Evolutionary conservation across 2,329 filamentous ascomycete species (phyloP), one percentile per base, ranked within the genome.

Genomic region (Claviceps purpurea): DNA sequence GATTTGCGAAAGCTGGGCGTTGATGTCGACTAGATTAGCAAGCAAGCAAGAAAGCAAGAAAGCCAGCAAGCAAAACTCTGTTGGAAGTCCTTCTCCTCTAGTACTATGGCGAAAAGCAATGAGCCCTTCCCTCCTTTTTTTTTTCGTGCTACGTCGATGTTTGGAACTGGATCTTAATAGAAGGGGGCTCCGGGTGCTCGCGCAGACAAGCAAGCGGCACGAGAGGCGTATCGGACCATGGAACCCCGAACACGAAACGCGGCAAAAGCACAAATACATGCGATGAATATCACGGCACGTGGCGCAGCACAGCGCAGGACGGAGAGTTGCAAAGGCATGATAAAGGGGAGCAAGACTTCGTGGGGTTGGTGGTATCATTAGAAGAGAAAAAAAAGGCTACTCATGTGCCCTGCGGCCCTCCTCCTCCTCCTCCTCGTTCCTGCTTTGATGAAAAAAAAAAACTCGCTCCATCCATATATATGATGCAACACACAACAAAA

Each of bases 1-100:
- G 88, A 94, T 61, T 71, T 94, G 66, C 79, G 79, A 64, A 74
- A 74, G 54, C 79, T 85, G 66, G 88, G 88, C 8, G 87, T 94
- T 42, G 81, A 85, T 59, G 84, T 91, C 55, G 85, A 95, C 74
- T 84, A 74, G 72, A 30, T 7, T 5, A 14, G 4, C 26, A 30
- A 30, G 26, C 8, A 30, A 10, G 26, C 26, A 10, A 30, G 26
- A 7, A 8, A 30, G 26, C 26, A 30, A 26, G 24, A 5, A 26
- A 26, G 26, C 26, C 7, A 26, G 24, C 24, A 7, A 30, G 26
- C 8, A 30, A 30, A 10, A 30, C 8, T 10, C 8, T 30, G 26
- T 10, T 10, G 26, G 26, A 30, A 30, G 8, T 4, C 3, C 26
- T 30, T 10, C 26, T 30, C 10, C 26, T 30, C 26, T 30, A 10